These are phyloP conservation scores for Trichocladium uniseriatum DNA, from an alignment of 495 filamentous ascomycete species.

Conservation along the genomic window DNA sequence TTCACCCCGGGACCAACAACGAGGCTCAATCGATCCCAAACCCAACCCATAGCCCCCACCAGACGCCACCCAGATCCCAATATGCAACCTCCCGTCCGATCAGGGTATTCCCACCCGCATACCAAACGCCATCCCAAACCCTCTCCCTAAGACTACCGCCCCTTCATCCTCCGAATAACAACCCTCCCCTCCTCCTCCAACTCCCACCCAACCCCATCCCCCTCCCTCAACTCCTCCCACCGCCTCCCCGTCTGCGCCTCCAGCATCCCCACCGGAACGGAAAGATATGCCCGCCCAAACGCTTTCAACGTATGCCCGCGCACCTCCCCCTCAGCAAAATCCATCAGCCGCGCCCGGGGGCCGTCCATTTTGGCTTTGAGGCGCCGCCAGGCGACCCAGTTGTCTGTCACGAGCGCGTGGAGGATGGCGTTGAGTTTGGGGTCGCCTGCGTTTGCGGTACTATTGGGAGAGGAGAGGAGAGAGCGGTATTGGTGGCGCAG, in stretches of 20 bases:
- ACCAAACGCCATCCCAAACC: background rate
- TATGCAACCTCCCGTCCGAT: too few relatives aligned
- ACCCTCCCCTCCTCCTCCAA: conserved; percentile 39
- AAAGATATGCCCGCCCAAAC: conserved; percentile 73
- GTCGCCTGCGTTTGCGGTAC: conserved; percentile 43
- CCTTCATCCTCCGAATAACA: conserved; percentile 18
- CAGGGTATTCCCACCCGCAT: background rate
- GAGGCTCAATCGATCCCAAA: too few relatives aligned
- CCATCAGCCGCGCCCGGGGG: conserved; percentile 65
- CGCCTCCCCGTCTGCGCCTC: conserved; percentile 48
- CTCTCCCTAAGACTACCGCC: background rate
- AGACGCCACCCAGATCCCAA: too few relatives aligned
- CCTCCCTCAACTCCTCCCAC: conserved; percentile 60
- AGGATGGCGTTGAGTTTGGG: conserved; percentile 57
- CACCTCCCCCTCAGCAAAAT: conserved; percentile 64
- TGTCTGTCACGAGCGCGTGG: conserved; percentile 61
- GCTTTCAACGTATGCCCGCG: conserved; percentile 69
- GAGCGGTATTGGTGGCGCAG: conserved; percentile 42
- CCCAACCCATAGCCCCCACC: too few relatives aligned
- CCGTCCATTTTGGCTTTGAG: conserved; percentile 64
- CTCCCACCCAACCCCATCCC: conserved; percentile 73
- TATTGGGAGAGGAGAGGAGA: background rate
- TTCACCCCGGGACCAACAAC: too few relatives aligned
- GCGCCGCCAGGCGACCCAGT: conserved; percentile 72
- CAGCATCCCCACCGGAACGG: conserved; percentile 53